Base-by-base conservation (phyloP, 441 rosid genomes). In the Erodium trifolium region DNA sequence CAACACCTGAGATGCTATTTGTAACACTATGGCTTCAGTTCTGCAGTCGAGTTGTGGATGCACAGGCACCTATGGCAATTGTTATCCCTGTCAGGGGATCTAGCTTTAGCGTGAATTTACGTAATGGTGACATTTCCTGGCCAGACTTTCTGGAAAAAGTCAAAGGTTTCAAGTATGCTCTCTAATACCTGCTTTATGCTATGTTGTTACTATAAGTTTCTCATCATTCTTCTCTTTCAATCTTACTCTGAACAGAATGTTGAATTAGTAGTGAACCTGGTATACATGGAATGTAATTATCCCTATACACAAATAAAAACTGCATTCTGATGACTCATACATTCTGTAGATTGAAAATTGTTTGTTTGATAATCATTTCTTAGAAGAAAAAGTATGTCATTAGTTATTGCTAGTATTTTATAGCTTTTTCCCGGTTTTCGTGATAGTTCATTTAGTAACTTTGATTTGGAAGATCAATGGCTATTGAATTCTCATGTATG, bases 31-130 rank as follows among this genome's bases (percentile, higher is more conserved):
- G 69, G 70, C 59, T 76, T 83, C 53, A 47, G 66, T 82, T 77
- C 71, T 86, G 81, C 94, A 93, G 98, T 81, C 79, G 98, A 86
- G 85, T 93, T 68, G 79, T 87, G 72, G 87, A 88, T 73, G 96
- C 97, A 69, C 82, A 83, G 78, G 91, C 97, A 74, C 98, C 98
- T 39, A 73, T 69, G 84, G 91, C 96, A 51, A 77, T 93, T 70
- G 92, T 93, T 69, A 66, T 89, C 70, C 89, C 97, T 39, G 71
- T 88, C 41, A 84, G 75, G 76, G 92, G 82, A 71, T 78, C 81
- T 31, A 72, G 77, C 65, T 66, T 75, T 75, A 82, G 82, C 66
- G 73, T 76, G 79, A 83, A 82, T 47, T 78, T 93, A 80, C 96
- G 96, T 5, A 82, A 80, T 70, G 83, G 81, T 75, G 98, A 93